Evolutionary conservation across 2,329 filamentous ascomycete genomes (phyloP).

Genomic region (Calonectria pteridis): DNA sequence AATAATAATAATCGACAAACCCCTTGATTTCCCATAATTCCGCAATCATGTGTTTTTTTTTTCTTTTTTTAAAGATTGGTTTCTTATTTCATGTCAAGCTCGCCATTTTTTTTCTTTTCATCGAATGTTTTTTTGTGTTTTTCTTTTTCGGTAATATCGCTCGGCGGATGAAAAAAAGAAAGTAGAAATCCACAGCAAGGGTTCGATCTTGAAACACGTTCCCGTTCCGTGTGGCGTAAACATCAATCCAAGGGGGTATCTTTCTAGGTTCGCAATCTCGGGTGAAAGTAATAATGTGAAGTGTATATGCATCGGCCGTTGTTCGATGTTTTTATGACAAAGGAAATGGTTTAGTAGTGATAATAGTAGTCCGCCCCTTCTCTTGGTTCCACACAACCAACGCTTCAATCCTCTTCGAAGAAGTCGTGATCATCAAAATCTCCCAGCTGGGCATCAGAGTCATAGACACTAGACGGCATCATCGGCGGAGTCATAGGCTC

Average conservation of each 20-base stretch:
- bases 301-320: constrained; percentile 40
- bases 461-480: constrained; percentile 70
- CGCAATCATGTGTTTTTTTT: constrained; percentile 27
- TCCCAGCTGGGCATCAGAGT: constrained; percentile 70
- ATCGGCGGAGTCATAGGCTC: constrained; percentile 71
- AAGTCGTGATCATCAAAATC: constrained; percentile 72
- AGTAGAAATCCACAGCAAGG: constrained; percentile 17
- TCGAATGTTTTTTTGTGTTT: constrained; percentile 10
- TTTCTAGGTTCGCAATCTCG: constrained; percentile 54
- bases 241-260: constrained; percentile 56
- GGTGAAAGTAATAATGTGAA: constrained; percentile 43
- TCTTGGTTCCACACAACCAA: constrained; percentile 15
- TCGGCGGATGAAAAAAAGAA: constrained; percentile 32
- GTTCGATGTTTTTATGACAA: constrained; percentile 43
- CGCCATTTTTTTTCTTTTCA: constrained; percentile 20
- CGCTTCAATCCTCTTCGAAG: constrained; percentile 62
- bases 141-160: constrained; percentile 19
- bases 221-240: constrained; percentile 45
- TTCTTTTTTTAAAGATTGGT: constrained; percentile 19
- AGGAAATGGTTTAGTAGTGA: constrained; percentile 40
- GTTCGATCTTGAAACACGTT: constrained; percentile 28
- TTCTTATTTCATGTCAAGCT: constrained; percentile 21
- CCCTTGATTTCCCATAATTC: constrained; percentile 26
- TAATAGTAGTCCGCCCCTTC: constrained; percentile 15
- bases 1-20: constrained; percentile 16